phyloP scores from a whole-genome alignment of 371 early-diverging fungal species.

The Nematocida parisii region DNA sequence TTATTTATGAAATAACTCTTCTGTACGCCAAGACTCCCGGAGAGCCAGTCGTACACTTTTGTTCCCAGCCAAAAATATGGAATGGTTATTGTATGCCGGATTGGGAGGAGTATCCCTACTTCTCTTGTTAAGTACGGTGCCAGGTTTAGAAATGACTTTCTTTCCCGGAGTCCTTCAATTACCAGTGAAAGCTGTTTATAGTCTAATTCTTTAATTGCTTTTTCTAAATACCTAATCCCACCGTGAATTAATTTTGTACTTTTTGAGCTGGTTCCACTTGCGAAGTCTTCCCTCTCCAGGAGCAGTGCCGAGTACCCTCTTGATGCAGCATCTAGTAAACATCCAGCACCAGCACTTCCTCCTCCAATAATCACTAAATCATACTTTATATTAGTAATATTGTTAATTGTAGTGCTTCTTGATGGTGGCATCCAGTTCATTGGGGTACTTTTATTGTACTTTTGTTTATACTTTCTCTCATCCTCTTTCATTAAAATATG shows the following conservation, averaged over 20 bases:
- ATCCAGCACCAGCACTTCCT: constrained; percentile 92
- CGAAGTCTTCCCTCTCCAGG: constrained; percentile 92
- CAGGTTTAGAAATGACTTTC: constrained; percentile 83
- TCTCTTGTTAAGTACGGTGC: constrained; percentile 88
- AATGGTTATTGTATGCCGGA: constrained; percentile 86
- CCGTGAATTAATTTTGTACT: constrained; percentile 97
- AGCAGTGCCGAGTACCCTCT: constrained; percentile 89
- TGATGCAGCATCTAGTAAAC: constrained; percentile 89
- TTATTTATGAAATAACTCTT: constrained; percentile 80
- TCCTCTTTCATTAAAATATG: constrained; percentile 10
- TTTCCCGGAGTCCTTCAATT: constrained; percentile 87
- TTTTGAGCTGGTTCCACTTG: constrained; percentile 86
- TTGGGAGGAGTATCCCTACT: constrained; percentile 87
- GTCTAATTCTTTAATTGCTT: constrained; percentile 87
- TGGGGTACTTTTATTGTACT: constrained; percentile 18
- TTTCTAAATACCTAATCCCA: constrained; percentile 95
- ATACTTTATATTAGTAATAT: constrained; percentile 56
- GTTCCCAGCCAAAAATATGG: constrained; percentile 93
- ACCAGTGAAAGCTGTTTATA: constrained; percentile 93
- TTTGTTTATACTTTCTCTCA: constrained; percentile 13
- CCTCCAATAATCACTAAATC: constrained; percentile 94
- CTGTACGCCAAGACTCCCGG: constrained; percentile 81
- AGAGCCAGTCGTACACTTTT: constrained; percentile 87
- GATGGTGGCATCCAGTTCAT: constrained; percentile 58
- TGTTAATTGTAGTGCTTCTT: constrained; percentile 50